Base-by-base conservation (phyloP, 305 asterid species). In the Rubia peregrina region DNA sequence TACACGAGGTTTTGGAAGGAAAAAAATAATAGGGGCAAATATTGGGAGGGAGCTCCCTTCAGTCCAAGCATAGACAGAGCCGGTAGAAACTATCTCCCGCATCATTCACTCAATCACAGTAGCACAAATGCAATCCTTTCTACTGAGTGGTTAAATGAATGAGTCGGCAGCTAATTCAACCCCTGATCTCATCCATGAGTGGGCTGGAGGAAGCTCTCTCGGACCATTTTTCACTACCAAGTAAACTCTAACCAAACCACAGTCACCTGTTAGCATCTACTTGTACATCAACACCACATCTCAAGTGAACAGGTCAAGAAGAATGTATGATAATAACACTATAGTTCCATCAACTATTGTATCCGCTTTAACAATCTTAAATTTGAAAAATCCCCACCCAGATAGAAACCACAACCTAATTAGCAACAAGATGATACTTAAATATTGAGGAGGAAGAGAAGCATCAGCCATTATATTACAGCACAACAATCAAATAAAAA, bases 171-270 rank as follows among this genome's bases (percentile, higher is more conserved):
- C 82, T 89, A 90, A 80, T 90, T 86, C 95, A 81, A 80, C 87
- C 89, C 90, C 87, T 38, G 53, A 69, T 78, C 90, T 81, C 92
- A 78, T 86, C 94, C 89, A 80, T 86, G 90, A 86, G 92, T 93
- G 97, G 97, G 85, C 97, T 85, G 92, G 89, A 82, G 88, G 88
- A 87, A 93, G 97, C 97, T 93, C 97, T 82, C 83, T 87, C 88
- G 56, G 33, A 75, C 88, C 82, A 76, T 78, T 72, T 78, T 80
- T 73, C 81, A 74, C 21, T 72, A 68, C 1, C 22, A 74, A 74
- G 13, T 46, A 65, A 77, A 43, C 73, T 73, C 61, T 49, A 24
- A 33, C 49, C 61, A 42, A 30, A 33, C 43, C n/a, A 26, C 43
- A 61, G 0, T 30, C 2, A 61, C n/a, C 21, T 16, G 2, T 38